Conservation (phyloP, 2,329 filamentous ascomycete genomes). For the Alternaria sp. region DNA sequence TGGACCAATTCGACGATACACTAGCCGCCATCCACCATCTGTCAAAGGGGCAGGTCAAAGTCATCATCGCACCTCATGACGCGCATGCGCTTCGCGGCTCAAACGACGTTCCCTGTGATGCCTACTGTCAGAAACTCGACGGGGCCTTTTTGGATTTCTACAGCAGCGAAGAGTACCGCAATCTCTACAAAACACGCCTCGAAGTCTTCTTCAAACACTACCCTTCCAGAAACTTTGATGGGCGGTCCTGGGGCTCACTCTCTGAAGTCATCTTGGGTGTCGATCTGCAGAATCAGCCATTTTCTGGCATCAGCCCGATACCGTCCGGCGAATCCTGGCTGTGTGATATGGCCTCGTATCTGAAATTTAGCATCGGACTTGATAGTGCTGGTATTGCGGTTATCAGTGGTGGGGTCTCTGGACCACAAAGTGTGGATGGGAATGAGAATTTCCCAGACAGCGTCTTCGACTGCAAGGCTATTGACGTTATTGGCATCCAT, state of each 20-base stretch:
- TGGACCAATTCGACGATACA: constrained; percentile 48
- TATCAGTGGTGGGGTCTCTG: constrained; percentile 48
- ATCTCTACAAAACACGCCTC: constrained; percentile 43
- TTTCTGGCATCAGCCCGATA: constrained; percentile 47
- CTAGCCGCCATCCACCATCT: constrained; percentile 47
- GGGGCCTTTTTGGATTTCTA: constrained; percentile 49
- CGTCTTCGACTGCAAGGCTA: constrained; percentile 41
- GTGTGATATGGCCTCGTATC: constrained; percentile 44
- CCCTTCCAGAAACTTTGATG: constrained; percentile 45
- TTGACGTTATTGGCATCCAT: constrained; percentile 48
- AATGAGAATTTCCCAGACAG: constrained; percentile 45
- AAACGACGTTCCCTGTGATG: constrained; percentile 45
- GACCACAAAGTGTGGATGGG: constrained; percentile 32
- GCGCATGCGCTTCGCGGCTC: constrained; percentile 43
- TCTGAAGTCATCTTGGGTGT: constrained; percentile 47
- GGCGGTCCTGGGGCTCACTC: constrained; percentile 39
- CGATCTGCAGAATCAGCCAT: constrained; percentile 48
- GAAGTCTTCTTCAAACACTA: constrained; percentile 48
- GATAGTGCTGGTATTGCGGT: constrained; percentile 43
- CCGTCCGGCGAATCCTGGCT: constrained; percentile 46
- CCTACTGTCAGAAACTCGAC: constrained; percentile 43
- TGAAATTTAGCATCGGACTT: constrained; percentile 40
- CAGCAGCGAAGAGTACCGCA: constrained; percentile 36
- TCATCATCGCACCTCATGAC: constrained; percentile 49
- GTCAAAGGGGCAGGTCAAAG: constrained; percentile 47